These are phyloP conservation scores for Lithospermum erythrorhizon DNA, from an alignment of 257 asterid species.

Conservation along the genomic window DNA sequence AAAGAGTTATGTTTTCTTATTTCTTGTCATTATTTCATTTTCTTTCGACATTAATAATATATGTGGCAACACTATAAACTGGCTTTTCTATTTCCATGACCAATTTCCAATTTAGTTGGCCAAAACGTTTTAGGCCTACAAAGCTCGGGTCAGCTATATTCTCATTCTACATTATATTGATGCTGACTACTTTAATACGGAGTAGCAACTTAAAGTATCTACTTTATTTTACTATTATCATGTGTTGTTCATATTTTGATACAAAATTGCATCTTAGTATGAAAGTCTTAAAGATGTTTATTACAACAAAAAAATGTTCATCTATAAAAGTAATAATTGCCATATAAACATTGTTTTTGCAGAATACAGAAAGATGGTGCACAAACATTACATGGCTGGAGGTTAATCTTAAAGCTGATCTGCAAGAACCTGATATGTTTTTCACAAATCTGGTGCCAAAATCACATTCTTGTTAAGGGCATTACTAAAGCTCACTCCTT, in stretches of 20 bases:
- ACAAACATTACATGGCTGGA: conserved; percentile 39
- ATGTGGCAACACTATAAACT: too few relatives aligned
- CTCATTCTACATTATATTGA: background rate
- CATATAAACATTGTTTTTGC: conserved; percentile 14
- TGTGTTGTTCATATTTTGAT: background rate
- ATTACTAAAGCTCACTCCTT: too few relatives aligned
- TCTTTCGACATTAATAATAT: background rate
- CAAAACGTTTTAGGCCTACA: background rate
- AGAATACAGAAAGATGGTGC: conserved; percentile 62
- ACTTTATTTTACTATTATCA: background rate
- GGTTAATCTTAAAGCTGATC: conserved; percentile 38
- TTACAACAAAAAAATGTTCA: background rate
- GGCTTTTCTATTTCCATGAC: too few relatives aligned
- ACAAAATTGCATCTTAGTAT: background rate
- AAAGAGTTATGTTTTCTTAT: background rate
- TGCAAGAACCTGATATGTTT: background rate
- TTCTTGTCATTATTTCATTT: background rate
- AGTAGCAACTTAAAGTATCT: too few relatives aligned
- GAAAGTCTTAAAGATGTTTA: too few relatives aligned
- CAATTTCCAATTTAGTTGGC: too few relatives aligned
- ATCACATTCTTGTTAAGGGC: too few relatives aligned
- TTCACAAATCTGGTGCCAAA: too few relatives aligned
- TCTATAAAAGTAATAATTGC: background rate
- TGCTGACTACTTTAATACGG: too few relatives aligned
- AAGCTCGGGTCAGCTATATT: background rate